These are phyloP conservation scores for Candida insectalens DNA, from an alignment of 805 yeast genomes.

Conservation along the genomic window DNA sequence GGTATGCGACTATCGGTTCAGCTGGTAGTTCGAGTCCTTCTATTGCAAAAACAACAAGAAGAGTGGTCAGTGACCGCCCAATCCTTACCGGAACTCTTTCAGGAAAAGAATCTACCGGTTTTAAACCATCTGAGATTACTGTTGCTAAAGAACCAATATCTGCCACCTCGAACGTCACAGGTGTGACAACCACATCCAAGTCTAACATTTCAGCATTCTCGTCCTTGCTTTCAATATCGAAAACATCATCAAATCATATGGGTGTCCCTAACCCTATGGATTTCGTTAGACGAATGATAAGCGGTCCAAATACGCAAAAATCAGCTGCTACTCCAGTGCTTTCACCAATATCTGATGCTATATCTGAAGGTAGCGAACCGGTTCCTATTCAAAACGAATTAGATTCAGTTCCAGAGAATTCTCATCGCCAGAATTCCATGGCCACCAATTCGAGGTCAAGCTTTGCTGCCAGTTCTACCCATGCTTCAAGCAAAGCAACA, in stretches of 20 bases:
- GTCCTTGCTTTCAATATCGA: slow-evolving; percentile 25
- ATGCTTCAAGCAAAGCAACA: background rate
- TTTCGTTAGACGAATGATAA: slow-evolving; percentile 24
- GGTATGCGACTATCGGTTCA: background rate
- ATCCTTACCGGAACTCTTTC: background rate
- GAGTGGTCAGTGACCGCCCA: background rate
- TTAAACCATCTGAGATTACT: slow-evolving; percentile 14
- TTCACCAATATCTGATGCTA: background rate
- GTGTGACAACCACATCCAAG: slow-evolving; percentile 25
- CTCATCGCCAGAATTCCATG: background rate
- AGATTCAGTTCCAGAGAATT: background rate
- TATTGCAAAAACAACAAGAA: background rate
- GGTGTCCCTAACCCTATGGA: slow-evolving; percentile 16
- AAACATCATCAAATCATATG: slow-evolving; percentile 14
- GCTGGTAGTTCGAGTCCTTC: background rate
- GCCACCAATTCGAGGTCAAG: background rate
- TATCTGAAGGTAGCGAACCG: background rate
- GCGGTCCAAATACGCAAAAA: slow-evolving; percentile 16
- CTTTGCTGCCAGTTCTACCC: background rate
- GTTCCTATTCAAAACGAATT: too few relatives aligned
- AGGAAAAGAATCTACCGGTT: slow-evolving; percentile 2
- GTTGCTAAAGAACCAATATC: slow-evolving; percentile 20
- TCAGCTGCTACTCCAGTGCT: background rate
- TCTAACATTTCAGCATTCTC: slow-evolving; percentile 31
- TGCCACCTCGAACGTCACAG: slow-evolving; percentile 24